Base-by-base conservation (phyloP, 352 stramenopile genomes). In the Phytopythium chamaehyphon region DNA sequence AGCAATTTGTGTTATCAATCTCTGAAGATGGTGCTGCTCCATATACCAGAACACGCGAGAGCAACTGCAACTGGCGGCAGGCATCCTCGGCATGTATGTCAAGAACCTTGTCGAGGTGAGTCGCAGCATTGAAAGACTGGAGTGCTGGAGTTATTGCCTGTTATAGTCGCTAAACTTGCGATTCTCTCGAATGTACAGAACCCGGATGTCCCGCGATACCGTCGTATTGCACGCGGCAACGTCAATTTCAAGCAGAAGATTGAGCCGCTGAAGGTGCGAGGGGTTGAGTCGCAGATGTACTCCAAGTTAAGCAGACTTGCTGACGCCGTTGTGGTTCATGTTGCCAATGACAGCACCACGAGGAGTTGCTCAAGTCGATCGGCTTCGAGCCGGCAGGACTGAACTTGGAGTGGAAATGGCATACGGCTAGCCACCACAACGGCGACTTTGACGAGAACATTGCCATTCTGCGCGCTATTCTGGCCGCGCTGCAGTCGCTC, bases 171-270 rank as follows among this genome's bases (percentile, higher is more conserved):
- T n/a, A n/a, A n/a, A n/a, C n/a, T n/a, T n/a, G n/a, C n/a, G n/a
- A n/a, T n/a, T n/a, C n/a, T n/a, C n/a, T n/a, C n/a, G n/a, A n/a
- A n/a, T n/a, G n/a, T 36, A 1, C 40, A 92, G 80, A 86, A 93
- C 55, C 82, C 82, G 4, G 80, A 89, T 43, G 77, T 93, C 9
- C 82, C 82, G 57, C 82, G 82, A 10, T 93, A 93, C 55, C 82
- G 82, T 18, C 79, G 80, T 38, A 90, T 93, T 50, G 75, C 82
- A 2, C 66, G 66, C 22, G 82, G 77, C 11, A 93, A 93, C 42
- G 73, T 73, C 4, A 93, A 93, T 47, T 93, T 88, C 54, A 93
- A 90, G 63, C 77, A 89, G 45, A 92, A 93, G 54, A 85, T 93
- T 40, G 77, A 89, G 53, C 82, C 79, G 2, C 66, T 93, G 14